These are phyloP conservation scores for Talaromyces verruculosus DNA, from an alignment of 2,329 filamentous ascomycete species.

Conservation along the genomic window DNA sequence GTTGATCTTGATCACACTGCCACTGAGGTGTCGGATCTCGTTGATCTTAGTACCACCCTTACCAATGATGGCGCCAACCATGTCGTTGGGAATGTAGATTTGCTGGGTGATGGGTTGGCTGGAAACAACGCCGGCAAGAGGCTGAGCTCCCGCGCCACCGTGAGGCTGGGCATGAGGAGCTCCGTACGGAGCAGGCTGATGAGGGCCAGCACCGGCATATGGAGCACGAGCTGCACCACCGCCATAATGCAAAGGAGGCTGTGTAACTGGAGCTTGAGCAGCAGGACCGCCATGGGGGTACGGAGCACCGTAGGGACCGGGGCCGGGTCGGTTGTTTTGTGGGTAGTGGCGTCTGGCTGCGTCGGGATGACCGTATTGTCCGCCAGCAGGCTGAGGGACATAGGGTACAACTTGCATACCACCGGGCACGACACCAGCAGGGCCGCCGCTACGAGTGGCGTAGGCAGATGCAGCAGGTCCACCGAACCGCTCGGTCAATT, in stretches of 20 bases:
- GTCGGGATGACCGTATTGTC: constrained; percentile 88
- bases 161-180: constrained; percentile 62
- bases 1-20: constrained; percentile 99
- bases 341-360: constrained; percentile 75
- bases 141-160: constrained; percentile 60
- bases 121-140: constrained; percentile 71
- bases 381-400: constrained; percentile 85
- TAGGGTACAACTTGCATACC: constrained; percentile 99
- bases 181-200: constrained; percentile 70
- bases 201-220: constrained; percentile 77
- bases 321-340: constrained; percentile 72
- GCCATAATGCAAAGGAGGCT: constrained; percentile 76
- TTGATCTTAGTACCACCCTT: constrained; percentile 99
- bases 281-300: constrained; percentile 67
- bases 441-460: constrained; percentile 88
- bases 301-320: constrained; percentile 67
- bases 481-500: constrained; percentile 93
- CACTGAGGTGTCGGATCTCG: constrained; percentile 93
- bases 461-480: constrained; percentile 97
- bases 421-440: constrained; percentile 88
- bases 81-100: constrained; percentile 98
- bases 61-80: constrained; percentile 98
- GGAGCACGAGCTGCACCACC: constrained; percentile 66
- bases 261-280: constrained; percentile 54
- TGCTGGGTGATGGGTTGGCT: constrained; percentile 92